Base-by-base conservation (phyloP, 768 basidiomycete genomes). In the Lentinula boryana region DNA sequence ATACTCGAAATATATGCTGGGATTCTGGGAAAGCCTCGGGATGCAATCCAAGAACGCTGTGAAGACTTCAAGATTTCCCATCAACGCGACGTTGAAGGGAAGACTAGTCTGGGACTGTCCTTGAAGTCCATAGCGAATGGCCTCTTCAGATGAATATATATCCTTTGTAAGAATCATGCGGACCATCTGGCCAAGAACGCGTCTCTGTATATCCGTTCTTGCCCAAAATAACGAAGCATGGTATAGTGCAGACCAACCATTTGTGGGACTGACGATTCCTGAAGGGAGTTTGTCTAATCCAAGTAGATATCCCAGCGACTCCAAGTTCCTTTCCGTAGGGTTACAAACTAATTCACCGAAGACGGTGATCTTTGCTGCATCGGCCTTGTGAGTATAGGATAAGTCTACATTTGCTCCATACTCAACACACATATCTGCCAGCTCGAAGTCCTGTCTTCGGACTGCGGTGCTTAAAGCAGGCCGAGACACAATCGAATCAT, bases 391-490 rank as follows among this genome's bases (percentile, higher is more conserved):
- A 31, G 48, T 31, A 27, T 59, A 62, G n/a, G 56, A 2, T 31
- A 59, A 53, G 12, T 63, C 38, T 5, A 63, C 13, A 43, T 63
- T 52, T 10, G 62, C 62, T 8, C 58, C 62, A 32, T 59, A 12
- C 52, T 10, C 13, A 15, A 50, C 4, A 12, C 59, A 46, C 13
- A 63, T 23, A 21, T 63, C 62, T 32, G 62, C 62, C 9, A 63
- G 58, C 18, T 56, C 58, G n/a, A 63, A 63, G 32, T 60, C 32
- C 46, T 63, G 62, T 31, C 53, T 44, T 56, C 23, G 59, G 18
- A 60, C 62, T 23, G 62, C 59, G 23, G 53, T 56, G 27, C 41
- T 46, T n/a, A 60, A 60, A 21, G 58, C 62, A n/a, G 62, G 60
- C 15, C 48, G 32, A 16, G 51, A 21, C 13, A 44, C 18, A 32